These are phyloP conservation scores for Sechiopsis laciniata DNA, from an alignment of 306 rosid genomes.

Conservation along the genomic window DNA sequence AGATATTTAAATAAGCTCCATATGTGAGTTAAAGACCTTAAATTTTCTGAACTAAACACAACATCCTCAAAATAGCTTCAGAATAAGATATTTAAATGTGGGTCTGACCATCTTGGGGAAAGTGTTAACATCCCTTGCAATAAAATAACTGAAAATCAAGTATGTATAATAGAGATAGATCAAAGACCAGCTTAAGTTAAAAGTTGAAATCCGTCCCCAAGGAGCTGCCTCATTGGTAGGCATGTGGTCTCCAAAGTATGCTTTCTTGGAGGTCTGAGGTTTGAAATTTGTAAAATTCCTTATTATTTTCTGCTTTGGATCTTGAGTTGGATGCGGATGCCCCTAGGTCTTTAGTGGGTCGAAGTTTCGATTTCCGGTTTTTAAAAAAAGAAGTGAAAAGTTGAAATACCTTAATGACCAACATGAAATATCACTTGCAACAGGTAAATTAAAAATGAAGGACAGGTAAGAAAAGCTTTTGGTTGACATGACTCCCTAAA, in stretches of 20 bases:
- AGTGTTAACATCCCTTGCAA: not conserved
- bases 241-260: too few species aligned
- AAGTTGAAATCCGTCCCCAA: not conserved
- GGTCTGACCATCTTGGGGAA: not conserved
- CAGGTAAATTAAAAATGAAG: not conserved
- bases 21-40: conserved; percentile 9
- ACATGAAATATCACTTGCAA: not conserved
- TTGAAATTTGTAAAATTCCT: too few species aligned
- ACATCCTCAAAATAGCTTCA: not conserved
- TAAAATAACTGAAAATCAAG: not conserved
- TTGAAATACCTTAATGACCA: not conserved
- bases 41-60: not conserved
- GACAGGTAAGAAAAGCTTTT: not conserved
- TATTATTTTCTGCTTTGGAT: too few species aligned
- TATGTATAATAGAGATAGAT: not conserved
- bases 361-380: too few species aligned
- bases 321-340: too few species aligned
- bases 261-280: too few species aligned
- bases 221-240: too few species aligned
- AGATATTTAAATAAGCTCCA: conserved; percentile 14
- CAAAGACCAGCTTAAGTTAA: not conserved
- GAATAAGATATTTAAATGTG: conserved; percentile 13
- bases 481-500: not conserved
- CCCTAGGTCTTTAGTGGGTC: too few species aligned
- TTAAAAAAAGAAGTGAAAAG: too few species aligned